Evolutionary conservation across 768 basidiomycete genomes (phyloP).

Genomic region (Phanerochaete carnosa): DNA sequence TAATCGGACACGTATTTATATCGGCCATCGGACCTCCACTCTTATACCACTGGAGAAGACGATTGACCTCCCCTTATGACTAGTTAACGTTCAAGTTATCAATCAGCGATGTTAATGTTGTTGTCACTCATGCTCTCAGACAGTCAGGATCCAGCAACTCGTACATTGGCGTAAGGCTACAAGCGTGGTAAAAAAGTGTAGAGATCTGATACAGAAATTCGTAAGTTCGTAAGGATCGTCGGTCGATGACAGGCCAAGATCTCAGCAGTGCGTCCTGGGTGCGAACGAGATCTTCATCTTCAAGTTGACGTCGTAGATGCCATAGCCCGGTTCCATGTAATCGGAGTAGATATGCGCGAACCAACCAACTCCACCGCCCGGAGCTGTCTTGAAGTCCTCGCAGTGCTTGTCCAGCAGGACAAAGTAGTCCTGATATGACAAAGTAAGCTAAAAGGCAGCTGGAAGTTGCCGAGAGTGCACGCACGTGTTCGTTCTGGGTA

Average conservation of each 20-base stretch:
- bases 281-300: slow-evolving; percentile 58
- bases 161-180: background rate
- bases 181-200: background rate
- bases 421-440: slow-evolving; percentile 50
- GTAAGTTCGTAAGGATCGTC: background rate
- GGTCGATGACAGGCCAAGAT: background rate
- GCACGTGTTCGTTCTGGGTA: slow-evolving; percentile 58
- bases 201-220: background rate
- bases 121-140: no score
- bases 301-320: slow-evolving; percentile 51
- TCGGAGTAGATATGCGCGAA: slow-evolving; percentile 81
- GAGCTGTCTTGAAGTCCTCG: slow-evolving; percentile 52
- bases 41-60: background rate
- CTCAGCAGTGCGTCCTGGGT: slow-evolving; percentile 60
- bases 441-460: background rate
- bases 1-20: background rate
- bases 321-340: slow-evolving; percentile 63
- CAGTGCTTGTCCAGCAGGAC: slow-evolving; percentile 63
- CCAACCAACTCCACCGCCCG: slow-evolving; percentile 64
- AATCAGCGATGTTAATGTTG: no score
- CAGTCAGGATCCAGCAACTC: no score
- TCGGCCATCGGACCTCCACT: background rate
- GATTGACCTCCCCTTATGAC: no score
- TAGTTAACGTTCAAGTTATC: no score
- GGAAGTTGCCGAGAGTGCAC: slow-evolving; percentile 14